Evolutionary conservation across 306 rosid genomes (phyloP).

Genomic region (Fragaria iinumae): DNA sequence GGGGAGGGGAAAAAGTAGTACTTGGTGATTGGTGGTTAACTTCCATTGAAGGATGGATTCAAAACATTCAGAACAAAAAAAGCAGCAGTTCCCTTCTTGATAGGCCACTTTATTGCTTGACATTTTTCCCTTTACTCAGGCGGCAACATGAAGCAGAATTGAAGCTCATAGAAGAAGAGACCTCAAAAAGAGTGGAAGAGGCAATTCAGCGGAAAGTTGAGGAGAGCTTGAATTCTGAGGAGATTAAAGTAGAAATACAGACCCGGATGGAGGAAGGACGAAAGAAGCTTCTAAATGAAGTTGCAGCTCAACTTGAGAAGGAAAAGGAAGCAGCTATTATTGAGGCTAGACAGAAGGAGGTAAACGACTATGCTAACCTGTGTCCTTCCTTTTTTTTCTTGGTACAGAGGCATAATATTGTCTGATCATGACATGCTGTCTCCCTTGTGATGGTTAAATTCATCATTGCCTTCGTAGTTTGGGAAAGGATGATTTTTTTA

Average conservation of each 20-base stretch:
- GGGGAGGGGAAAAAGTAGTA: slow-evolving; percentile 20
- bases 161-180: slow-evolving; percentile 74
- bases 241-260: slow-evolving; percentile 55
- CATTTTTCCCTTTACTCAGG: slow-evolving; percentile 45
- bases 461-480: not conserved
- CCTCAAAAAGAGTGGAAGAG: slow-evolving; percentile 75
- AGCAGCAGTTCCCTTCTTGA: slow-evolving; percentile 25
- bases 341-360: slow-evolving; percentile 91
- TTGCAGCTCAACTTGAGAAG: slow-evolving; percentile 70
- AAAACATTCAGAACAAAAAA: slow-evolving; percentile 27
- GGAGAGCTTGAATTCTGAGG: slow-evolving; percentile 71
- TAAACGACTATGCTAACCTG: slow-evolving; percentile 22
- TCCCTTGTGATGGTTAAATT: not conserved
- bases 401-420: not conserved
- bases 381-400: not conserved
- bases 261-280: slow-evolving; percentile 74
- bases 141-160: slow-evolving; percentile 70
- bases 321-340: slow-evolving; percentile 82
- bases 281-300: slow-evolving; percentile 64
- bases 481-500: not conserved
- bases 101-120: slow-evolving; percentile 42
- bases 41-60: slow-evolving; percentile 27
- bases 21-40: slow-evolving; percentile 28
- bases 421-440: not conserved
- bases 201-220: slow-evolving; percentile 69